Base-by-base conservation (phyloP, 352 stramenopile species). In the Globisporangium abappressorium region DNA sequence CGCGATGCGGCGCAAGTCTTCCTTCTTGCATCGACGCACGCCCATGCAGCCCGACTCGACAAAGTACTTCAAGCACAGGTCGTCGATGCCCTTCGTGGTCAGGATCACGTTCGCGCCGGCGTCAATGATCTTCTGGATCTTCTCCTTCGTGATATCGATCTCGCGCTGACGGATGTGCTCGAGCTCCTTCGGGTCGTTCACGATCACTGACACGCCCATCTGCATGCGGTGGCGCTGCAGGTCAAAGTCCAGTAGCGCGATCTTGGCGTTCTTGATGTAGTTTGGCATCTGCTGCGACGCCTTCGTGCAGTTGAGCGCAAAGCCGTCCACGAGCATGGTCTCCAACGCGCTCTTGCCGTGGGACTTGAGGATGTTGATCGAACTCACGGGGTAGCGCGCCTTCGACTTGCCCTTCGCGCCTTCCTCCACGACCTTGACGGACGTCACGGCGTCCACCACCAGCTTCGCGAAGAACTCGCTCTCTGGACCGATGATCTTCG, bases 21-120 rank as follows among this genome's bases (percentile, higher is more conserved):
- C 98, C 77, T 98, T 98, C 76, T 98, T 98, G 55, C 98, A 98
- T 26, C 98, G 94, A 70, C 98, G 93, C 51, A 98, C 95, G 64
- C 95, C 98, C 77, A 99, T 98, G 72, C 91, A 97, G 28, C 94
- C 95, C 0, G 95, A 94, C 82, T 99, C 97, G 26, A 99, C 98
- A 86, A 99, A 99, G 84, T 99, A 99, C 82, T 99, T 99, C 70
- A 99, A 92, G 70, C 97, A 99, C 43, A 99, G 75, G 78, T 99
- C 98, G 77, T 99, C 98, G 70, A 99, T 99, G 69, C 97, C 98
- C 84, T 99, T 99, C 62, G 98, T 99, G n/a, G 97, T 99, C 55
- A 99, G 79, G 38, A 99, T 97, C 34, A 99, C 98, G 67, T 98
- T 99, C 54, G 98, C 98, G 49, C 98, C 98, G 30, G 97, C 87